Evolutionary conservation across 495 filamentous ascomycete species (phyloP).

Genomic region (Daldinia bambusicola): DNA sequence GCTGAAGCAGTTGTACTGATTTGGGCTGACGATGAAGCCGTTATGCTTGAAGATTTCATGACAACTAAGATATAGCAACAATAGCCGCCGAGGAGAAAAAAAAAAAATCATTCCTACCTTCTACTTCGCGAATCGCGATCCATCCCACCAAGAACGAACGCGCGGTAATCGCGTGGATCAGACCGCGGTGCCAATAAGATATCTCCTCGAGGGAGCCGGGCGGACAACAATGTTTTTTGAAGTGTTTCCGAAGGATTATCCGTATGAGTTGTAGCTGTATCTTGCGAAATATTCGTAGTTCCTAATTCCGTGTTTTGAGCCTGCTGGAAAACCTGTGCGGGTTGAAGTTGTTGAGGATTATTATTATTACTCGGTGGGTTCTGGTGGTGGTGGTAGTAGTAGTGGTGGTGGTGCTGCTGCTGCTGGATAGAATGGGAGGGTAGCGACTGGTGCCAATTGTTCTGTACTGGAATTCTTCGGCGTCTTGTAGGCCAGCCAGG

Average conservation of each 20-base stretch:
- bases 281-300: background rate
- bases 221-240: background rate
- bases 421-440: background rate
- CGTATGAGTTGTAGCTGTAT: background rate
- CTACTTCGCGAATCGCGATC: conserved; percentile 51
- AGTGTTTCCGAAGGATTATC: background rate
- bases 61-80: background rate
- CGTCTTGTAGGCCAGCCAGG: background rate
- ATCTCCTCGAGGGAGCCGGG: background rate
- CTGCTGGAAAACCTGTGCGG: background rate
- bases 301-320: background rate
- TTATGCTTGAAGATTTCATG: no score
- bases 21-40: background rate
- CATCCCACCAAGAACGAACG: conserved; percentile 20
- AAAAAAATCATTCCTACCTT: conserved; percentile 44
- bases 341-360: background rate
- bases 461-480: conserved; percentile 3
- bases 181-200: background rate
- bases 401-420: no score
- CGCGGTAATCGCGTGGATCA: background rate
- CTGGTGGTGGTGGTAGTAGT: no score
- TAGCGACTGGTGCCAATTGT: conserved; percentile 3
- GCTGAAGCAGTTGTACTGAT: background rate
- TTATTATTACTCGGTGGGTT: no score
- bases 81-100: background rate